Percentiles rank a stretch among this genome's conserved stretches.
These are phyloP conservation scores for Euphorbia tirucalli DNA, from an alignment of 345 rosid species.

Conservation along the genomic window DNA sequence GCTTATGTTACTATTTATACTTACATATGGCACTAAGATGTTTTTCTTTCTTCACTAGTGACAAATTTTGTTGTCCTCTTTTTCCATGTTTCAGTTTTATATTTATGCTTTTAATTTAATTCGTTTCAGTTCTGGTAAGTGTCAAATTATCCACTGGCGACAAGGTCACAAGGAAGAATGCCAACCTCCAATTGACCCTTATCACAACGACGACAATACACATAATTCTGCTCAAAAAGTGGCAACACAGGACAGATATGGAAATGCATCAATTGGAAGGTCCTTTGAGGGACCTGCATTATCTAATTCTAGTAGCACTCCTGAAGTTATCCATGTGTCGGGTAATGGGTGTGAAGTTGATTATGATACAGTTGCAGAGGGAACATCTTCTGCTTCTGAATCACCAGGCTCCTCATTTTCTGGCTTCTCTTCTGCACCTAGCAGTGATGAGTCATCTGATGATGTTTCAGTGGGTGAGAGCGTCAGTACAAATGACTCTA, in stretches of 20 bases:
- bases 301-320: slow-evolving; percentile 33
- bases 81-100: neutral
- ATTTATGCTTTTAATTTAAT: slow-evolving; percentile 21
- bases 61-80: neutral
- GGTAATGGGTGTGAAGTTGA: slow-evolving; percentile 42
- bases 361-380: slow-evolving; percentile 41
- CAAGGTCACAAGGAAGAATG: slow-evolving; percentile 96
- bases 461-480: slow-evolving; percentile 66
- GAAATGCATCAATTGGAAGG: slow-evolving; percentile 34
- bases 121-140: slow-evolving; percentile 67
- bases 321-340: slow-evolving; percentile 33
- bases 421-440: slow-evolving; percentile 63
- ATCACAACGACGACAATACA: slow-evolving; percentile 35
- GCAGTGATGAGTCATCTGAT: slow-evolving; percentile 60
- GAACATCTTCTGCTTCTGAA: slow-evolving; percentile 43
- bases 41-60: neutral
- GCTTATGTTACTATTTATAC: neutral
- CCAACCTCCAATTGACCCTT: slow-evolving; percentile 39
- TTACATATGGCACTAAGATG: neutral
- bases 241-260: slow-evolving; percentile 32
- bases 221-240: slow-evolving; percentile 31
- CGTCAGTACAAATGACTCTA: slow-evolving; percentile 58
- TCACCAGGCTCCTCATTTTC: slow-evolving; percentile 64
- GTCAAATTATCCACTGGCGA: slow-evolving; percentile 94
- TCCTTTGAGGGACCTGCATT: slow-evolving; percentile 28